Conservation (phyloP, 495 filamentous ascomycete species). For the Aspergillus steynii region DNA sequence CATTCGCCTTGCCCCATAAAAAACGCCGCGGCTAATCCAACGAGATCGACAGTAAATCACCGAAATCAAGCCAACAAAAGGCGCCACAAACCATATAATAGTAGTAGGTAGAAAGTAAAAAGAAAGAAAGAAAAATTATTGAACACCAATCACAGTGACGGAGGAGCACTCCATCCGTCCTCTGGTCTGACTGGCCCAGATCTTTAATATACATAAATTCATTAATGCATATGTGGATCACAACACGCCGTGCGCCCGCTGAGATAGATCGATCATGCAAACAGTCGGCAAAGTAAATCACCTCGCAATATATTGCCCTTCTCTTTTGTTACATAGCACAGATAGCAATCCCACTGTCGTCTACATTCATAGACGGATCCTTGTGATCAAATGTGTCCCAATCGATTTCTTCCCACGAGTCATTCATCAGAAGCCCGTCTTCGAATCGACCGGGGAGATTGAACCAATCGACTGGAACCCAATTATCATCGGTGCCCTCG, state of each 20-base stretch:
- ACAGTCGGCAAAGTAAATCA: background rate
- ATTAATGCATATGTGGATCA: background rate
- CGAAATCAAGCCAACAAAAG: background rate
- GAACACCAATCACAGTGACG: background rate
- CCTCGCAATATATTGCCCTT: background rate
- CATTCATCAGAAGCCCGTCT: conserved; percentile 22
- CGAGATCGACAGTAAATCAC: conserved; percentile 20
- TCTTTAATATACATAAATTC: background rate
- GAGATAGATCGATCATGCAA: conserved; percentile 1
- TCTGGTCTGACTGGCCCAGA: background rate
- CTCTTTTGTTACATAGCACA: conserved; percentile 23
- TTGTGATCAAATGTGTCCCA: conserved; percentile 35
- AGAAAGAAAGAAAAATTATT: conserved; percentile 8
- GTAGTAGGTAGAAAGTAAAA: background rate
- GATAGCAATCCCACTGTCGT: conserved; percentile 30
- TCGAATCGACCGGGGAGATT: conserved; percentile 29
- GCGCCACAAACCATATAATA: background rate
- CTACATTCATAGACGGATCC: conserved; percentile 22
- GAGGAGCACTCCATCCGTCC: background rate
- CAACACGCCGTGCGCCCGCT: background rate
- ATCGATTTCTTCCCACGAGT: conserved; percentile 33
- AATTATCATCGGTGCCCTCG: conserved; percentile 27
- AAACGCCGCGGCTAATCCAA: conserved; percentile 41
- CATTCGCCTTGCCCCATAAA: conserved; percentile 23
- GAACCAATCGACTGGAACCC: conserved; percentile 36